Percentiles rank a stretch among this genome's conserved stretches.
These are phyloP conservation scores for Nemania sp. DNA, from an alignment of 2,329 filamentous ascomycete genomes.

Conservation along the genomic window DNA sequence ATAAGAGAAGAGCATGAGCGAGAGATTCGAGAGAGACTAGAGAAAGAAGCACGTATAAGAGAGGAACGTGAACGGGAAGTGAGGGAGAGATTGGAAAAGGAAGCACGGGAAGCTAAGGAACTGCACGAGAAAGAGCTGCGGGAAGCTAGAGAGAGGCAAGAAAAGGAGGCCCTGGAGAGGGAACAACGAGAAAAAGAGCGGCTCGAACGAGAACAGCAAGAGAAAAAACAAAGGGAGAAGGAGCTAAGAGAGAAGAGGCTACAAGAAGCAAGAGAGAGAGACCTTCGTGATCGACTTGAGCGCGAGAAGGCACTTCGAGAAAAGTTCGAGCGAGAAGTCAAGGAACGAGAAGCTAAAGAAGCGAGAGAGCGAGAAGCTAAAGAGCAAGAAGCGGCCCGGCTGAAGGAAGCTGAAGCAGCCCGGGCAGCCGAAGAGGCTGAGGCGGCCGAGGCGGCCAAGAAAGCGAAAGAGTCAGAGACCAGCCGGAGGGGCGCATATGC, in stretches of 20 bases:
- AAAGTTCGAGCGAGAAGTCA: slow-evolving; percentile 29
- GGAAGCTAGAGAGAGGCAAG: slow-evolving; percentile 43
- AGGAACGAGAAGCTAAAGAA: slow-evolving; percentile 34
- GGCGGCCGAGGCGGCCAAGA: slow-evolving; percentile 27
- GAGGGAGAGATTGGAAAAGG: slow-evolving; percentile 40
- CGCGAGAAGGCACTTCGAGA: slow-evolving; percentile 27
- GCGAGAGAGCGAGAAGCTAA: slow-evolving; percentile 14
- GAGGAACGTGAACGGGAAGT: slow-evolving; percentile 45
- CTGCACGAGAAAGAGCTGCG: slow-evolving; percentile 44
- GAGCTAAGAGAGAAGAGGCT: slow-evolving; percentile 24
- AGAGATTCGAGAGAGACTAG: slow-evolving; percentile 44
- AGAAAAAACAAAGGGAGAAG: slow-evolving; percentile 43
- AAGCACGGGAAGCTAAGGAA: slow-evolving; percentile 19
- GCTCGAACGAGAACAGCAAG: slow-evolving; percentile 44
- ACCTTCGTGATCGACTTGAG: slow-evolving; percentile 30
- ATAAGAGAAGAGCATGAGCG: slow-evolving; percentile 45
- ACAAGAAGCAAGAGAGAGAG: slow-evolving; percentile 47
- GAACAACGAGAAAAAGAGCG: slow-evolving; percentile 37
- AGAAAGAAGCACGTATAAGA: slow-evolving; percentile 37
- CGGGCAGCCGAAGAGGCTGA: slow-evolving; percentile 28
- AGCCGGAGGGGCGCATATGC: slow-evolving; percentile 61
- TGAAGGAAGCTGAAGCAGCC: slow-evolving; percentile 22
- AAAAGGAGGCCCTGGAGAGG: slow-evolving; percentile 41
- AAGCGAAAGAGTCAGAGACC: slow-evolving; percentile 41
- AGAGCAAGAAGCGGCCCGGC: slow-evolving; percentile 22